These are phyloP conservation scores for Quillaja saponaria DNA, from an alignment of 306 rosid genomes.

Conservation along the genomic window DNA sequence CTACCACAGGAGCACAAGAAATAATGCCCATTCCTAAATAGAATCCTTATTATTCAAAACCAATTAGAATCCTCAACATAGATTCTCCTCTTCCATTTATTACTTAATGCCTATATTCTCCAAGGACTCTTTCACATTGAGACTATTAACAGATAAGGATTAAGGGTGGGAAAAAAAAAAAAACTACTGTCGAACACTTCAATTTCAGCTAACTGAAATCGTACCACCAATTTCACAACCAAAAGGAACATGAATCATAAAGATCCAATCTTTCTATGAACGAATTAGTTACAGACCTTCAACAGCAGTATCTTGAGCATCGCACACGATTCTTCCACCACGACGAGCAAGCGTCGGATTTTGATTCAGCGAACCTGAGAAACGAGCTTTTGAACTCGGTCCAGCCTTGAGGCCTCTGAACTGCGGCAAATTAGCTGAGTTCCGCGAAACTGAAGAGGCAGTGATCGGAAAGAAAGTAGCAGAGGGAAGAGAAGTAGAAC, in stretches of 20 bases:
- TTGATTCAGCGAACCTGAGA: conserved; percentile 27
- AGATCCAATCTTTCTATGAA: background rate
- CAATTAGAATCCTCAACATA: conserved; percentile 3
- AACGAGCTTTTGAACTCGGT: conserved; percentile 27
- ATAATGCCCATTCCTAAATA: background rate
- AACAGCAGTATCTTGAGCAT: conserved; percentile 73
- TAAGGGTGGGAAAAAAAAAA: background rate
- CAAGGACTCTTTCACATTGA: background rate
- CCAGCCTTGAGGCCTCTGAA: conserved; percentile 58
- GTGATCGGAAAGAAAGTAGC: conserved; percentile 34
- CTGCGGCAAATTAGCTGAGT: conserved; percentile 37
- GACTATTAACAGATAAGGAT: background rate
- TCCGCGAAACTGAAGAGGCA: conserved; percentile 39
- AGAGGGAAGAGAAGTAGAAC: conserved; percentile 44
- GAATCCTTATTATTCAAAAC: too few species aligned
- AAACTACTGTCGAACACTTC: too few species aligned
- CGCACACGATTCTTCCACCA: conserved; percentile 50
- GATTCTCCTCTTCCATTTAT: background rate
- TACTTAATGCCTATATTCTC: background rate
- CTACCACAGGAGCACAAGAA: too few species aligned
- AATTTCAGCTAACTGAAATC: background rate
- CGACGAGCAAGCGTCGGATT: conserved; percentile 39
- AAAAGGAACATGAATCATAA: background rate
- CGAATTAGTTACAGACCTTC: conserved; percentile 46
- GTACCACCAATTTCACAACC: background rate